These are phyloP conservation scores for Ceratocystis destructans DNA, from an alignment of 2,329 filamentous ascomycete genomes.

Conservation along the genomic window DNA sequence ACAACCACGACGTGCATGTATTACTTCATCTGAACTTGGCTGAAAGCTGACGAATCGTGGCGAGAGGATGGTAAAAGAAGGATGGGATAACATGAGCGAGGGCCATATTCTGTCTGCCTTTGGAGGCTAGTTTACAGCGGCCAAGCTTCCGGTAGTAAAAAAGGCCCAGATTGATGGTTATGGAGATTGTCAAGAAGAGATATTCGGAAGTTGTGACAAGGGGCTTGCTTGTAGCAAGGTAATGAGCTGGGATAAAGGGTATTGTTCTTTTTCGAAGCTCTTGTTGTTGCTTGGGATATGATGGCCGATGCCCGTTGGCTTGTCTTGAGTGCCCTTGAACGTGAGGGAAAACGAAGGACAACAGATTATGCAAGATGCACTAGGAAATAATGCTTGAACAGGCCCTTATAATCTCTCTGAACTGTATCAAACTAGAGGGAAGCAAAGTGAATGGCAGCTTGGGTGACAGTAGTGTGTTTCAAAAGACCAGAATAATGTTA, in stretches of 20 bases:
- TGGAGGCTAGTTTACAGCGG: neutral
- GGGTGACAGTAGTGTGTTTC: slow-evolving; percentile 6
- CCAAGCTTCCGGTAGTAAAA: neutral
- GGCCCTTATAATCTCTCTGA: neutral
- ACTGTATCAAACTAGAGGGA: neutral
- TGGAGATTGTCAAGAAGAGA: neutral
- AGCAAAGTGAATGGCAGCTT: neutral
- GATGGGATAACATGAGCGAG: neutral
- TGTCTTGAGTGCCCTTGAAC: neutral
- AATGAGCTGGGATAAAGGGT: neutral
- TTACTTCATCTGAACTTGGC: slow-evolving; percentile 1
- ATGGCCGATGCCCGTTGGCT: neutral
- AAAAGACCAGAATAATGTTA: neutral
- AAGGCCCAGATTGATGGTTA: neutral
- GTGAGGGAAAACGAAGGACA: slow-evolving; percentile 6
- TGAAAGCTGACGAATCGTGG: neutral
- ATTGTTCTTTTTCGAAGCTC: neutral
- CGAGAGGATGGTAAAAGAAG: neutral
- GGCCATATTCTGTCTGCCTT: neutral
- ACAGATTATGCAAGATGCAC: neutral
- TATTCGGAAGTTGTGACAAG: neutral
- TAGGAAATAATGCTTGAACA: neutral
- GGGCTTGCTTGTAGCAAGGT: neutral
- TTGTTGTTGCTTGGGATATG: neutral
- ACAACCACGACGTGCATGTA: neutral